Base-by-base conservation (phyloP, 495 filamentous ascomycete species). In the Aspergillus incahuasiensis region DNA sequence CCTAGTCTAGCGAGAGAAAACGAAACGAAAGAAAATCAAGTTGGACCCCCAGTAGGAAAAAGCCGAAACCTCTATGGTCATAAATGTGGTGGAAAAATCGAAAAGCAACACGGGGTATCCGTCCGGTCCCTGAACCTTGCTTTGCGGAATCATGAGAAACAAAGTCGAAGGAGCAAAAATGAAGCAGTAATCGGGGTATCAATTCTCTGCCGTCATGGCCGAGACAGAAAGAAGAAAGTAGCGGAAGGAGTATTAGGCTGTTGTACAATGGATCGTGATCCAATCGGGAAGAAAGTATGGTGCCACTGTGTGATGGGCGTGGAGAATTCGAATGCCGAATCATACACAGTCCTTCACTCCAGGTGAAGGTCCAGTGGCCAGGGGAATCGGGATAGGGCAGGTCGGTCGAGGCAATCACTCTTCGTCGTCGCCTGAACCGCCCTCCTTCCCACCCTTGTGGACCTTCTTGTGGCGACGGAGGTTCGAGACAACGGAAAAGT, bases 401-500 rank as follows among this genome's bases (percentile, higher is more conserved):
- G 8, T 12, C 30, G 16, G 20, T 20, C 49, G 35, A 42, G 16
- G 28, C 58, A 62, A 63, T 69, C 72, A 76, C 59, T 78, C 73
- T 46, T 78, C 75, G 25, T 77, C 74, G 5, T 78, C 75, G 34
- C 69, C 67, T 19, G 73, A 76, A 44, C 62, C 72, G 43, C 53
- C 58, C 38, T 80, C 79, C 47, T 74, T 77, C 61, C 96, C 91
- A 68, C 86, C 88, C 70, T 91, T 92, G 79, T 98, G 94, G 43
- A 97, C 92, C 73, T 98, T 98, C 68, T 89, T 88, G 76, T 98
- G 94, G 49, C 94, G 81, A 47, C 94, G 87, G 41, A 98, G 74
- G 68, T 98, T 98, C 11, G 94, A 98, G 34, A 97, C 94, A 34
- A 98, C 94, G 11, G 94, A 97, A 74, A 98, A 98, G 67, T 96